Base-by-base conservation (phyloP, 23 red algal genomes). In the Gracilaria domingensis region DNA sequence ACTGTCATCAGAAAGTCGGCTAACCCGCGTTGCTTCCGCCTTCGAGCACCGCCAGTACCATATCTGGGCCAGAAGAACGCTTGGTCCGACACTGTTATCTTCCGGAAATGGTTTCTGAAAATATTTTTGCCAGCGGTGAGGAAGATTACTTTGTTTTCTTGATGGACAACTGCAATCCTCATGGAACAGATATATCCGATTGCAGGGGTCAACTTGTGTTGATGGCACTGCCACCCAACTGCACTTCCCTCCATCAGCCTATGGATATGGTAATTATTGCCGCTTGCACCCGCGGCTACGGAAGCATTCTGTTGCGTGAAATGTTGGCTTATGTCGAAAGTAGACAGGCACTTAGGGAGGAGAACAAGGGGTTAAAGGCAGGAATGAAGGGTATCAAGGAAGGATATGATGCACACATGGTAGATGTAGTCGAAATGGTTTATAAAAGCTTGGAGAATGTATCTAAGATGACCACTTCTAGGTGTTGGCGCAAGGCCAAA, bases 51-150 rank as follows among this genome's bases (percentile, higher is more conserved):
- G 2, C 51, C 57, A 12, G 82, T 71, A 2, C 82, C 82, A 23
- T 86, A 86, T 60, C 28, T 86, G 2, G 54, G 66, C 23, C 82
- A 86, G 28, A n/a, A 11, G 7, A 86, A 86, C 17, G 59, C 82
- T 32, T 86, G 82, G 62, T 71, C 66, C 13, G 59, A 86, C 25
- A 39, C 61, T 14, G 8, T 13, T 66, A 67, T 38, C 3, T 86
- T 72, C 32, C 33, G 57, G 8, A 20, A 8, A 21, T 86, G 82
- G 82, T 73, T 86, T 44, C 20, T 34, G 8, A 24, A 57, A 0
- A 35, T 87, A 24, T 42, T 75, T 72, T 35, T 87, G 16, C 66
- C 38, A 36, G 1, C 3, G 2, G 21, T 81, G 4, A 29, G 77
- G 29, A 29, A 38, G 48, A 1, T 58, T 37, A 62, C 59, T 6